A percentile compares a stretch with the other conserved stretches of the same genome.
Evolutionary conservation across 805 yeast genomes (phyloP).

Genomic region (Blastobotrys muscicola): DNA sequence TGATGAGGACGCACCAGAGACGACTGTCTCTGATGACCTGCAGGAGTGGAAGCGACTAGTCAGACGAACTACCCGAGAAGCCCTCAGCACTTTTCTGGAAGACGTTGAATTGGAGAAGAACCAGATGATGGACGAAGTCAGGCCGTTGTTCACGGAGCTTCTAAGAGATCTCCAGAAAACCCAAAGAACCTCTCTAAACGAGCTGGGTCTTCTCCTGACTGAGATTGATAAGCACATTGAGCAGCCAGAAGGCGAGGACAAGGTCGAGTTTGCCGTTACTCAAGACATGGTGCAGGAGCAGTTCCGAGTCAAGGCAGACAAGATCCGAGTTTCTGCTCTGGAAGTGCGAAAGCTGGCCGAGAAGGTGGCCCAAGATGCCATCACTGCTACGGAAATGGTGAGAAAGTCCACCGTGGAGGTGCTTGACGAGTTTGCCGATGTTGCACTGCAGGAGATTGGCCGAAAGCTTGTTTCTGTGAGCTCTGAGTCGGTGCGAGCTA

Average conservation of each 20-base stretch:
- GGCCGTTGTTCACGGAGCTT: constrained; percentile 18
- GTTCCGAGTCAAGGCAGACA: constrained; percentile 17
- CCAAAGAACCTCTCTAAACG: constrained; percentile 8
- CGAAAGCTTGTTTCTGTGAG: constrained; percentile 27
- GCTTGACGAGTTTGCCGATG: constrained; percentile 41
- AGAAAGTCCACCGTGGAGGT: constrained; percentile 34
- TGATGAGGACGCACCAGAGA: too few relatives aligned
- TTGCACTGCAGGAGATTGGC: constrained; percentile 35
- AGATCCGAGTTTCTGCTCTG: constrained; percentile 17
- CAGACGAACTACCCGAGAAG: constrained; percentile 17
- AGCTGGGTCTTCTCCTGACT: constrained; percentile 10
- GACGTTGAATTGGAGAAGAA: constrained; percentile 17
- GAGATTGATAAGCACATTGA: constrained; percentile 5
- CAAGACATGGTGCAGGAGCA: constrained; percentile 12
- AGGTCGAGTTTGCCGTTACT: constrained; percentile 9
- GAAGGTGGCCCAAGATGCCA: constrained; percentile 14
- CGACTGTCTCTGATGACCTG: constrained; percentile 6
- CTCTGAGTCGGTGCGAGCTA: constrained; percentile 3
- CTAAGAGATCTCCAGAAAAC: constrained; percentile 11
- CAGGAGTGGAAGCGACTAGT: constrained; percentile 18
- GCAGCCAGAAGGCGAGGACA: constrained; percentile 6
- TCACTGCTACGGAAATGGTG: constrained; percentile 16
- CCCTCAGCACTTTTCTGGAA: constrained; percentile 17
- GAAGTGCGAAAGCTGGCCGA: constrained; percentile 17
- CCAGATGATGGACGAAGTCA: constrained; percentile 7